These are phyloP conservation scores for Lachnellula hyalina DNA, from an alignment of 2,329 filamentous ascomycete genomes.

Conservation along the genomic window DNA sequence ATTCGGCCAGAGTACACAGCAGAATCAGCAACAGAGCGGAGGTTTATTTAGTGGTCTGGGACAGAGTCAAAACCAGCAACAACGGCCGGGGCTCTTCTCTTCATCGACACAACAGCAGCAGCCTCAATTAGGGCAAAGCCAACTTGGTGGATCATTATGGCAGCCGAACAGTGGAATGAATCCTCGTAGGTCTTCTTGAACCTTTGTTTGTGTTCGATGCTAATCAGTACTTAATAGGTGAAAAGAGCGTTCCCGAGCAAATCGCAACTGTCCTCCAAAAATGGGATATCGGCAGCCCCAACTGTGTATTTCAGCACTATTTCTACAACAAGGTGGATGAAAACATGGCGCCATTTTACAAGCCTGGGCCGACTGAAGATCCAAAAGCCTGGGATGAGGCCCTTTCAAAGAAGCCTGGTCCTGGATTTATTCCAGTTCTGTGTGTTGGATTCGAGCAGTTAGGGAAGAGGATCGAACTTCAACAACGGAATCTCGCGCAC, in stretches of 20 bases:
- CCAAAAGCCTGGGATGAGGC: conserved; percentile 80
- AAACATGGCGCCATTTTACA: conserved; percentile 69
- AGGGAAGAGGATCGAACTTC: conserved; percentile 65
- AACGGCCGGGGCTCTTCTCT: conserved; percentile 34
- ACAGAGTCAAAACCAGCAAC: conserved; percentile 24
- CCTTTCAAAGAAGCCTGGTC: conserved; percentile 70
- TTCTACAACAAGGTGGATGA: conserved; percentile 83
- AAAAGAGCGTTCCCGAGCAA: conserved; percentile 71
- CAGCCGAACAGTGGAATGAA: conserved; percentile 24
- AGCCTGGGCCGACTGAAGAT: conserved; percentile 64
- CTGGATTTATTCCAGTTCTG: conserved; percentile 71
- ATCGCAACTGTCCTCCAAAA: conserved; percentile 65
- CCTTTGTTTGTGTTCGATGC: not conserved
- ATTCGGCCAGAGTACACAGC: conserved; percentile 20
- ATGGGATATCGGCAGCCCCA: conserved; percentile 64
- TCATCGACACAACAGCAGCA: conserved; percentile 34
- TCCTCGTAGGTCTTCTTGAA: conserved; percentile 22
- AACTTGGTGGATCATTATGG: conserved; percentile 24
- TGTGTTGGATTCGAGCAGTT: conserved; percentile 69
- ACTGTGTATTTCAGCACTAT: conserved; percentile 74
- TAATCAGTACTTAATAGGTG: conserved; percentile 39
- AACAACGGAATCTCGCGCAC: conserved; percentile 62
- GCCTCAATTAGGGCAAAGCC: conserved; percentile 23
- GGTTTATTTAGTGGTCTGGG: conserved; percentile 17
- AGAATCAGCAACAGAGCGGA: conserved; percentile 19